Conservation (phyloP, 129 eudicot species). For the Mikania micrantha region DNA sequence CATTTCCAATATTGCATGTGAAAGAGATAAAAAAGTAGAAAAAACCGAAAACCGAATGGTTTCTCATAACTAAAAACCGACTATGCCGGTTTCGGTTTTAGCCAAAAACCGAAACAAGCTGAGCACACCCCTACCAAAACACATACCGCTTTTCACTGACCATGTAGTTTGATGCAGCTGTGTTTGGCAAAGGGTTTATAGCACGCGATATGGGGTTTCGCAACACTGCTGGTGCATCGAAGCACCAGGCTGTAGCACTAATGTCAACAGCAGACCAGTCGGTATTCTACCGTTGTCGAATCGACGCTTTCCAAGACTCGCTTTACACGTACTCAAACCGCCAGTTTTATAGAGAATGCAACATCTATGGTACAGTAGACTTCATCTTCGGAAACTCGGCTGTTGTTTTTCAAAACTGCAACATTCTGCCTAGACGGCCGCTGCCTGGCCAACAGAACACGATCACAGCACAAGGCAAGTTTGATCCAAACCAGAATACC, state of each 20-base stretch:
- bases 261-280: slow-evolving; percentile 19
- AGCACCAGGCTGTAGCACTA: slow-evolving; percentile 20
- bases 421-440: slow-evolving; percentile 9
- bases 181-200: slow-evolving; percentile 16
- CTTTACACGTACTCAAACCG: slow-evolving; percentile 23
- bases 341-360: slow-evolving; percentile 19
- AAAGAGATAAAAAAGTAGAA: too few relatives aligned
- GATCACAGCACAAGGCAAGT: slow-evolving; percentile 19
- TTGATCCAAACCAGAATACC: slow-evolving; percentile 14
- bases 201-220: slow-evolving; percentile 24
- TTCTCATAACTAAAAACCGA: too few relatives aligned
- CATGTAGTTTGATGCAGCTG: slow-evolving; percentile 3
- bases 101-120: too few relatives aligned
- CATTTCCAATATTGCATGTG: too few relatives aligned
- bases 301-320: slow-evolving; percentile 18
- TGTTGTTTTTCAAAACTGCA: slow-evolving; percentile 16
- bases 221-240: slow-evolving; percentile 20
- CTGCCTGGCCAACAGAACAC: slow-evolving; percentile 16
- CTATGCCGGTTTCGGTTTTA: too few relatives aligned
- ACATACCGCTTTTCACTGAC: background rate
- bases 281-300: slow-evolving; percentile 9
- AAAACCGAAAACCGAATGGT: too few relatives aligned
- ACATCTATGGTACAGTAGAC: slow-evolving; percentile 20
- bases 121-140: too few relatives aligned
- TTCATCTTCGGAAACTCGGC: slow-evolving; percentile 24